Base-by-base conservation (phyloP, 1,139 yeast species). In the Entelexis sorbosivorans region DNA sequence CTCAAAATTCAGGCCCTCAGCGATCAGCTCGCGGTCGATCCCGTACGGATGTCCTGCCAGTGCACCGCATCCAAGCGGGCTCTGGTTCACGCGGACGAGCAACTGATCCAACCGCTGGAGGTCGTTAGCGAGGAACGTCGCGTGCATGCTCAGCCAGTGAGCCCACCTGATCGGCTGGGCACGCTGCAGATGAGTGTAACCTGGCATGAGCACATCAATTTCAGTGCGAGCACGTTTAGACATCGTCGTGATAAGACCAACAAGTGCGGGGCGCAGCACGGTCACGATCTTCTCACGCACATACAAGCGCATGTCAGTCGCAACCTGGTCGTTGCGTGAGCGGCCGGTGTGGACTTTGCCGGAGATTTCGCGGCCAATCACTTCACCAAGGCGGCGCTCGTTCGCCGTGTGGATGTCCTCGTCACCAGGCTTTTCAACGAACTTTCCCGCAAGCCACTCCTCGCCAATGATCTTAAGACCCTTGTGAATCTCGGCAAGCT, bases 131-230 rank as follows among this genome's bases (percentile, higher is more conserved):
- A 93, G 82, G 67, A 88, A 91, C 3, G 97, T 91, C 39, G 96
- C 97, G 64, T 91, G 91, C 63, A 88, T 82, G 59, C 93, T 80
- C 59, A 91, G 73, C 96, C 96, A 89, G 67, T 91, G 99, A 1
- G 97, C 75, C 99, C 99, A 91, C 71, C 99, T 80, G 64, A 91
- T 91, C 24, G 99, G 99, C 69, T 91, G 99, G 3, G 98, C 98
- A 66, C 96, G 83, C 74, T 91, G 99, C 67, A 91, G 74, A 70
- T 91, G 99, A 16, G 99, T 91, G 71, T 91, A 91, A 34, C 99
- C 99, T 11, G 99, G 99, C 97, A 91, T 89, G 65, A 91, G 75
- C 24, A 83, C 85, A 60, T 83, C 95, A 54, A 91, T 84, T 70
- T 91, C 99, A 47, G 73, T 68, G 62, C 78, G 81, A 5, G 95